Evolutionary conservation across 2,329 filamentous ascomycete genomes (phyloP).

Genomic region (Magnaporthiopsis incrustans): DNA sequence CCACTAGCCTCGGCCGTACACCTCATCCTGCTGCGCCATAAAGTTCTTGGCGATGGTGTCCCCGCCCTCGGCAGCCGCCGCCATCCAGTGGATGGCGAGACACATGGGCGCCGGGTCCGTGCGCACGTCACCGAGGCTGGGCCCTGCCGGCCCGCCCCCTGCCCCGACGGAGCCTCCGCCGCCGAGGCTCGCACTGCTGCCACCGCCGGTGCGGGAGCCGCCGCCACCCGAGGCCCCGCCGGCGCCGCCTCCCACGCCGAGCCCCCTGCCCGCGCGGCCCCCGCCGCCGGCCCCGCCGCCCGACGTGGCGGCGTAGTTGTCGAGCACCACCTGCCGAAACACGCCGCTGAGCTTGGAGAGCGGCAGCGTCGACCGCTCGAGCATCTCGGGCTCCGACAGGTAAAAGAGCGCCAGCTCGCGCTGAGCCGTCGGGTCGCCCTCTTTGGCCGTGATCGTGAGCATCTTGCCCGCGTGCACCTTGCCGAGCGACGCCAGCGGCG

Average conservation of each 20-base stretch:
- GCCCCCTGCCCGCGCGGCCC: constrained; percentile 11
- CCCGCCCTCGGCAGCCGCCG: constrained; percentile 75
- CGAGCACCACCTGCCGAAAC: constrained; percentile 83
- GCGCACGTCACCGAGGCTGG: constrained; percentile 29
- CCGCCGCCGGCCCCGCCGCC: constrained; percentile 19
- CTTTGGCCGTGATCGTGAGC: constrained; percentile 89
- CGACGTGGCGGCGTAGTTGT: constrained; percentile 40
- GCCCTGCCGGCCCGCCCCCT: constrained; percentile 14
- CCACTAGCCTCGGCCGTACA: not conserved
- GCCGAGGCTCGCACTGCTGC: not conserved
- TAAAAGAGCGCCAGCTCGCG: constrained; percentile 91
- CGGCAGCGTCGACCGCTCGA: constrained; percentile 72
- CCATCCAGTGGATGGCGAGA: constrained; percentile 96
- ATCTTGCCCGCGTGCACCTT: constrained; percentile 68
- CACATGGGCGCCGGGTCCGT: constrained; percentile 85
- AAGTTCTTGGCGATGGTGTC: constrained; percentile 79
- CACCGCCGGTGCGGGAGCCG: not conserved
- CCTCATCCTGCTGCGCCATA: constrained; percentile 51
- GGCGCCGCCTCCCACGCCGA: constrained; percentile 10
- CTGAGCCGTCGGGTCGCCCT: constrained; percentile 82
- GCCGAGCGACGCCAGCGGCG: constrained; percentile 51
- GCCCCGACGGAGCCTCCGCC: constrained; percentile 17
- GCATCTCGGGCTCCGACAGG: constrained; percentile 80
- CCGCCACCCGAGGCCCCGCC: not conserved
- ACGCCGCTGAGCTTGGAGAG: constrained; percentile 79